Percentiles rank a stretch among this genome's conserved stretches.
phyloP scores from a whole-genome alignment of 192 early-diverging fungal species.

The Coemansia sp. region DNA sequence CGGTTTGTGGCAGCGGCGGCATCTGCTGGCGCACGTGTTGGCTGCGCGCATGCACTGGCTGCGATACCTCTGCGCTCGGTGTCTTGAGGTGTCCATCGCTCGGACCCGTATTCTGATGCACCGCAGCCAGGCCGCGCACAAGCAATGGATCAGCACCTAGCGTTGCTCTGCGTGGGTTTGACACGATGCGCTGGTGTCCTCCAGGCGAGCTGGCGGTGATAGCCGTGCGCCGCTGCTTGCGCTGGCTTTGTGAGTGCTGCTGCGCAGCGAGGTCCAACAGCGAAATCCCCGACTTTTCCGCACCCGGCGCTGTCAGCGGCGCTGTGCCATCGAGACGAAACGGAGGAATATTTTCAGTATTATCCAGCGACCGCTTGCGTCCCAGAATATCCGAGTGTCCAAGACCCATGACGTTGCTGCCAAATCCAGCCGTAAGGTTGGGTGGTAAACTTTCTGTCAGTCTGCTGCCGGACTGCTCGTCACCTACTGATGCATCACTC shows the following conservation, averaged over 20 bases:
- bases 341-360: constrained; percentile 42
- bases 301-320: constrained; percentile 4
- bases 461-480: constrained; percentile 29
- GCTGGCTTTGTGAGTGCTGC: constrained; percentile 47
- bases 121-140: constrained; percentile 21
- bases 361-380: constrained; percentile 50
- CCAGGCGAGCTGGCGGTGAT: constrained; percentile 48
- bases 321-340: constrained; percentile 20
- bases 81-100: neutral
- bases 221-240: constrained; percentile 41
- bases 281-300: constrained; percentile 34
- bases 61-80: constrained; percentile 1
- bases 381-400: constrained; percentile 30
- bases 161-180: constrained; percentile 39
- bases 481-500: constrained; percentile 13
- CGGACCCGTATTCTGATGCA: neutral
- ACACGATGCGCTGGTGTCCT: constrained; percentile 22
- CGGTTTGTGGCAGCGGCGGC: constrained; percentile 3
- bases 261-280: constrained; percentile 42
- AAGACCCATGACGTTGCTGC: constrained; percentile 26
- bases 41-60: constrained; percentile 1
- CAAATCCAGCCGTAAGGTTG: constrained; percentile 24
- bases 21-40: neutral
- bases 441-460: constrained; percentile 16
- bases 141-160: constrained; percentile 15